Evolutionary conservation across 1,284 basidiomycete genomes (phyloP).

Genomic region (Ustilago vetiveriae): DNA sequence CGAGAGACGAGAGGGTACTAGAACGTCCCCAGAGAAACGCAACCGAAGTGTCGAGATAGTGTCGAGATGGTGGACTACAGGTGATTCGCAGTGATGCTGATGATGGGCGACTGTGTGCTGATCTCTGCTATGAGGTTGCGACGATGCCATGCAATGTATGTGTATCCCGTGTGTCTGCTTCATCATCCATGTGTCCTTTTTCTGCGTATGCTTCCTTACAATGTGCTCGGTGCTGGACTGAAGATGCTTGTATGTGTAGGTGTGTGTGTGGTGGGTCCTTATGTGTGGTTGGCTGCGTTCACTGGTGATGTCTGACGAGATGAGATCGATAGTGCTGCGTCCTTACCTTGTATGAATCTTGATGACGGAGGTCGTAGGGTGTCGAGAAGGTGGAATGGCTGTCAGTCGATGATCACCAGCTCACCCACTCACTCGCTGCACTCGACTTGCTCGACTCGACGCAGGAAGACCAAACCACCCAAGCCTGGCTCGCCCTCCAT

Average conservation of each 20-base stretch:
- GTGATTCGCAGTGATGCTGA: background rate
- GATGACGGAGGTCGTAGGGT: conserved; percentile 44
- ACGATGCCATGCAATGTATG: background rate
- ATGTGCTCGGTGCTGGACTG: background rate
- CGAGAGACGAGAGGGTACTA: conserved; percentile 28
- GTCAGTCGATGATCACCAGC: conserved; percentile 15
- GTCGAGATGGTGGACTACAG: background rate
- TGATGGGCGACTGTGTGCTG: too few species aligned
- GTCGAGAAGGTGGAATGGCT: conserved; percentile 27
- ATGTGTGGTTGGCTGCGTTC: background rate
- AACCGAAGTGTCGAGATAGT: conserved; percentile 1
- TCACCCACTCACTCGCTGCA: background rate
- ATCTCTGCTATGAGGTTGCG: too few species aligned
- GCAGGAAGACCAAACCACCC: too few species aligned
- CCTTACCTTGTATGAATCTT: conserved; percentile 54
- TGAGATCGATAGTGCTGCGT: conserved; percentile 5
- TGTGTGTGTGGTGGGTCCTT: background rate
- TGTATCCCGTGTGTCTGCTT: too few species aligned
- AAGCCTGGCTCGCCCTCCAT: too few species aligned
- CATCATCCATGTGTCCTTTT: too few species aligned
- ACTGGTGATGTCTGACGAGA: conserved; percentile 24
- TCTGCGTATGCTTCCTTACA: background rate
- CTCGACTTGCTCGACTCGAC: too few species aligned
- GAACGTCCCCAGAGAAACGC: conserved; percentile 37
- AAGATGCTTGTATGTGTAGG: background rate